These are phyloP conservation scores for Aureobasidium sp. DNA, from an alignment of 2,329 filamentous ascomycete species.

Conservation along the genomic window DNA sequence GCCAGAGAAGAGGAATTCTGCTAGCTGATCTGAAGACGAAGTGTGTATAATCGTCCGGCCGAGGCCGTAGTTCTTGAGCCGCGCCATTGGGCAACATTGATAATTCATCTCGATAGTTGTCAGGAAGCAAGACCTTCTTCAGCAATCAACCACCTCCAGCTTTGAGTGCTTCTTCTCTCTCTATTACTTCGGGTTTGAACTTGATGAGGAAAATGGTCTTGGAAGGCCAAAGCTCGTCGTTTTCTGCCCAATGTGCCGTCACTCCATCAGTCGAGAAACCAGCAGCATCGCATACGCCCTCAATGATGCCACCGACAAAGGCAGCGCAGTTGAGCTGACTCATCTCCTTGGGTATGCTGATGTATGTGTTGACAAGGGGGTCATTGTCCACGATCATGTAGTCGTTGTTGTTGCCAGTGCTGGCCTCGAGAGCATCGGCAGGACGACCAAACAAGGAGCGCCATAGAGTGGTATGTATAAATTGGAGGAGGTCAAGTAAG, in stretches of 20 bases:
- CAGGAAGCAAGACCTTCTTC: not conserved
- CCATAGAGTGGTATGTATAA: slow-evolving; percentile 90
- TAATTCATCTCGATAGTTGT: not conserved
- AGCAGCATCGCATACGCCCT: slow-evolving; percentile 89
- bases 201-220: slow-evolving; percentile 94
- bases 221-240: slow-evolving; percentile 75
- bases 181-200: slow-evolving; percentile 83
- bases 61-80: not conserved
- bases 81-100: not conserved
- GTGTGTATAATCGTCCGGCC: not conserved
- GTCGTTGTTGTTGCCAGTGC: slow-evolving; percentile 75
- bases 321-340: slow-evolving; percentile 93
- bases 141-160: slow-evolving; percentile 22
- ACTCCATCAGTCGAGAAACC: slow-evolving; percentile 78
- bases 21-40: not conserved
- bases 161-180: slow-evolving; percentile 61
- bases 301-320: slow-evolving; percentile 88
- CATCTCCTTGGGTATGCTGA: slow-evolving; percentile 91
- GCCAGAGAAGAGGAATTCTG: not conserved
- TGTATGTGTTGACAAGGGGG: slow-evolving; percentile 87
- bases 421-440: slow-evolving; percentile 88
- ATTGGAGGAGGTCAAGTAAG: slow-evolving; percentile 85
- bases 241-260: slow-evolving; percentile 66
- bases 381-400: slow-evolving; percentile 99
- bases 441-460: slow-evolving; percentile 83